Conservation (phyloP, 1,139 yeast genomes). For the Yamadazyma atmosphaerica region DNA sequence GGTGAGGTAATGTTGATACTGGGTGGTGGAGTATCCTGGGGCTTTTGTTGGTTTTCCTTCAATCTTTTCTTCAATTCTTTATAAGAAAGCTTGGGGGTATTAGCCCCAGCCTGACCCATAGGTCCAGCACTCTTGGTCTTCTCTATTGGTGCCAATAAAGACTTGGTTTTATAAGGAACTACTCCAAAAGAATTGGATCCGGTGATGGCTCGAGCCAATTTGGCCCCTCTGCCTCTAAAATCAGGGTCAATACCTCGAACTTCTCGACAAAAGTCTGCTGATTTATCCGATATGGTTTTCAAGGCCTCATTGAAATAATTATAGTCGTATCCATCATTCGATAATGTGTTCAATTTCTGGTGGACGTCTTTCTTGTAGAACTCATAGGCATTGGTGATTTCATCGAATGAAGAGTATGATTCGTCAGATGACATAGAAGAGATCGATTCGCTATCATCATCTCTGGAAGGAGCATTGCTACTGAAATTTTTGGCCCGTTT, state of each 20-base stretch:
- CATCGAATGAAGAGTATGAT: conserved; percentile 43
- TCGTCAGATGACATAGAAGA: conserved; percentile 23
- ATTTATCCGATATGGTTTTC: conserved; percentile 38
- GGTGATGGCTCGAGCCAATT: conserved; percentile 46
- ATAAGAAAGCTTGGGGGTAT: conserved; percentile 28
- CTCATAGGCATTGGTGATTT: conserved; percentile 35
- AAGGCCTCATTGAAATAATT: conserved; percentile 33
- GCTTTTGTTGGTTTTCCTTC: conserved; percentile 11
- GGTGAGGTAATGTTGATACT: conserved; percentile 13
- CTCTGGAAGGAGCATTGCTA: conserved; percentile 3
- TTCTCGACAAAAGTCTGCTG: conserved; percentile 38
- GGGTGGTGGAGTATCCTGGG: conserved; percentile 8
- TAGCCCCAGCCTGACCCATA: conserved; percentile 7
- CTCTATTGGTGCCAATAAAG: conserved; percentile 37
- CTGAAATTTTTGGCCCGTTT: not conserved
- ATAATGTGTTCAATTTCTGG: conserved; percentile 18
- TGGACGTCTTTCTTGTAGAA: conserved; percentile 27
- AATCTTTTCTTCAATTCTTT: conserved; percentile 39
- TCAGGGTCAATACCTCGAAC: conserved; percentile 41
- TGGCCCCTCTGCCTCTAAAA: conserved; percentile 44
- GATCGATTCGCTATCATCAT: conserved; percentile 5
- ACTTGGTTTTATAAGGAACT: conserved; percentile 44
- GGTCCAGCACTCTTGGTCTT: conserved; percentile 14
- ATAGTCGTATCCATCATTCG: conserved; percentile 23
- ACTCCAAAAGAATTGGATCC: conserved; percentile 45